Conservation (phyloP, 2,329 filamentous ascomycete species). For the Colletotrichum tanaceti region DNA sequence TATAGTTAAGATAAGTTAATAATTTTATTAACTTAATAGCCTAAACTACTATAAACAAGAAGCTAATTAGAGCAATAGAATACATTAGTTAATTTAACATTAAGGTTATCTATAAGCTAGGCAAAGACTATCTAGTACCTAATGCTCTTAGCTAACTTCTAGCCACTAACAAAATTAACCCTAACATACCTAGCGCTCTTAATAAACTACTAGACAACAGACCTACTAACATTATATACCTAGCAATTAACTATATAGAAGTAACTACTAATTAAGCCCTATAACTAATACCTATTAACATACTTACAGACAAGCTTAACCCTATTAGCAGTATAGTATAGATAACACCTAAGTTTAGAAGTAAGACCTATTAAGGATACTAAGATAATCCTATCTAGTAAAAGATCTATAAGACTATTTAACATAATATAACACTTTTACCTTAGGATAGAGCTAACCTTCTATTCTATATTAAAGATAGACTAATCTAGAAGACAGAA, state of each 20-base stretch:
- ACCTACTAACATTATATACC: neutral
- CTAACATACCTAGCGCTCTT: fast-evolving
- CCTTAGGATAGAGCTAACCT: neutral
- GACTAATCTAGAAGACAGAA: neutral
- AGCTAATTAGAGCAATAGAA: neutral
- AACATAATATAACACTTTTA: neutral
- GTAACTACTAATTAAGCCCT: neutral
- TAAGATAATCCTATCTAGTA: neutral
- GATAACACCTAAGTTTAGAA: neutral
- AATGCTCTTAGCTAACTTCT: neutral
- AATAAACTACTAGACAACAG: neutral
- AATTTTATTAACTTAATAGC: neutral
- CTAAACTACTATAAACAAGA: neutral
- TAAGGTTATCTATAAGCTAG: neutral
- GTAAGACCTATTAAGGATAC: neutral
- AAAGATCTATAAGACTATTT: too few relatives aligned
- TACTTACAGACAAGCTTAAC: neutral
- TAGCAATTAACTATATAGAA: too few relatives aligned
- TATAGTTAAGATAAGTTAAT: neutral
- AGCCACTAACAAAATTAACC: neutral
- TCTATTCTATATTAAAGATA: neutral
- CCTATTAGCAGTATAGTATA: neutral
- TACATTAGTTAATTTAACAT: neutral
- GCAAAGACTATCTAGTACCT: neutral
- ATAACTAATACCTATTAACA: too few relatives aligned